These are phyloP conservation scores for Ustilago bromivora DNA, from an alignment of 1,284 basidiomycete genomes.

Conservation along the genomic window DNA sequence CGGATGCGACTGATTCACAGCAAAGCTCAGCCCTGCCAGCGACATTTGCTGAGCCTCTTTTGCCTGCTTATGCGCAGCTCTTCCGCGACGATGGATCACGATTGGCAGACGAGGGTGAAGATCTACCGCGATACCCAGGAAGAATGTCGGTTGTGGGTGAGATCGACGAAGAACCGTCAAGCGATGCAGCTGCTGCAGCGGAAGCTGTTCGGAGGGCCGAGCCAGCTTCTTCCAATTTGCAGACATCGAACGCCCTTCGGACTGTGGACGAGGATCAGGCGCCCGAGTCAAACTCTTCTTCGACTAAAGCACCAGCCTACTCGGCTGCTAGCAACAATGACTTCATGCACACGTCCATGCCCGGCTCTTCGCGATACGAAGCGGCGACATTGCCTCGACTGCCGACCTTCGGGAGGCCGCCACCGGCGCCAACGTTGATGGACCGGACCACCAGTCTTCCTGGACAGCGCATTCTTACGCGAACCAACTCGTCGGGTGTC, in stretches of 20 bases:
- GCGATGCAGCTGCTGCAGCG: background rate
- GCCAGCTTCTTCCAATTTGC: background rate
- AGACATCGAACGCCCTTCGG: background rate
- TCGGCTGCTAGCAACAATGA: background rate
- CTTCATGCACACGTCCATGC: background rate
- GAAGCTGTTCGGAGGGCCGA: background rate
- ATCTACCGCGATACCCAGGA: constrained; percentile 66
- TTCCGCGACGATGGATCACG: constrained; percentile 69
- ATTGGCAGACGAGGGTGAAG: constrained; percentile 66
- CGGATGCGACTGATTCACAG: background rate
- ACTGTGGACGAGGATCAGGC: constrained; percentile 14
- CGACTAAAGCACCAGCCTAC: background rate
- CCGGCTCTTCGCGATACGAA: background rate
- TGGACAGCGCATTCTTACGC: constrained; percentile 24
- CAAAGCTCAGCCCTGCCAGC: constrained; percentile 7
- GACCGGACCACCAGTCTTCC: constrained; percentile 46
- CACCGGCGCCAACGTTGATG: constrained; percentile 23
- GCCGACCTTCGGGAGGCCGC: constrained; percentile 5
- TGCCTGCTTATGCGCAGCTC: constrained; percentile 68
- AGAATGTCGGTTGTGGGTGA: constrained; percentile 53
- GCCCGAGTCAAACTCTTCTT: background rate
- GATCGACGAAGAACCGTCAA: constrained; percentile 32
- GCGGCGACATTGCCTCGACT: constrained; percentile 8
- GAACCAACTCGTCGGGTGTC: constrained; percentile 17
- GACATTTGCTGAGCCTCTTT: constrained; percentile 45